Percentiles rank a stretch among this genome's conserved stretches.
phyloP scores from a whole-genome alignment of 2,329 filamentous ascomycete genomes.

The Escovopsis weberi region DNA sequence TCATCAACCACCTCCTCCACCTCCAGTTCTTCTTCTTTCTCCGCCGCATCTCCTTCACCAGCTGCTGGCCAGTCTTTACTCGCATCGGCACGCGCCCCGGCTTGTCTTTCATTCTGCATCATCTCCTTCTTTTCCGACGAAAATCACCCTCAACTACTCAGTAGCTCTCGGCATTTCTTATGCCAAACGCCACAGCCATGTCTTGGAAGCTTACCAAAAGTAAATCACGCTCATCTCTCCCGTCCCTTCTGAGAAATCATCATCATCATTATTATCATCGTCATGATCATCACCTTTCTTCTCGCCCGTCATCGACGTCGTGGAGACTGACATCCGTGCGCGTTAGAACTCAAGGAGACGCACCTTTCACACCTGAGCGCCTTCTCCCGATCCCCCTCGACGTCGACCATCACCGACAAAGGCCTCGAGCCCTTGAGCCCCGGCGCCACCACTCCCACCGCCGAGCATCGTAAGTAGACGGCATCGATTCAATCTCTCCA shows the following conservation, averaged over 20 bases:
- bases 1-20: not conserved
- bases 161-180: conserved; percentile 2
- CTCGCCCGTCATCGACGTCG: not conserved
- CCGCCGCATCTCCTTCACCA: not conserved
- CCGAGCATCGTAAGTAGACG: conserved; percentile 67
- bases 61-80: too few relatives aligned
- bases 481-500: not conserved
- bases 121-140: not conserved
- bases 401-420: conserved; percentile 68
- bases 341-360: conserved; percentile 76
- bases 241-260: not conserved
- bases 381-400: conserved; percentile 85
- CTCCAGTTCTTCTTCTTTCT: not conserved
- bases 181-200: conserved; percentile 24
- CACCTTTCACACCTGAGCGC: conserved; percentile 82
- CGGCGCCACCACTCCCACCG: conserved; percentile 42
- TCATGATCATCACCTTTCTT: not conserved
- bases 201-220: conserved; percentile 46
- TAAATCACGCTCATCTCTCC: conserved; percentile 18
- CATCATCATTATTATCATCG: not conserved
- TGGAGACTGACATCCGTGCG: not conserved
- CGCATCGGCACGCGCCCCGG: too few relatives aligned
- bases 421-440: conserved; percentile 43
- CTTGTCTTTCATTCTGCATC: not conserved
- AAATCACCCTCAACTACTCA: not conserved